Percentiles rank a stretch among this genome's conserved stretches.
Conservation (phyloP, 2,329 filamentous ascomycete genomes). For the Didymella glomerata region DNA sequence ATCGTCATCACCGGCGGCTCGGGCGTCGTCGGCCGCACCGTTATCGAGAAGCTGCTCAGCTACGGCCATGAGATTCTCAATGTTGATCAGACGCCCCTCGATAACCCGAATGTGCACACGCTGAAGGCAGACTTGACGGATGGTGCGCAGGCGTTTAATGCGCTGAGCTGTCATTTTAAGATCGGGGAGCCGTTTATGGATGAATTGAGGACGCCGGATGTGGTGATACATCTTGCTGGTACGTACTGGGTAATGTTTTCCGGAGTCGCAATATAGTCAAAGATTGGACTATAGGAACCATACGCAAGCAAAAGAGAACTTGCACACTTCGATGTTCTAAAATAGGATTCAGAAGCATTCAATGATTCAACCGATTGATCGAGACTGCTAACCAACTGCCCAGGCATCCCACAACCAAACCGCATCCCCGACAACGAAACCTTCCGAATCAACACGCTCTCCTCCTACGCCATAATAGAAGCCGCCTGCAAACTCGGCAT, state of each 20-base stretch:
- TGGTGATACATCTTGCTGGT: slow-evolving; percentile 67
- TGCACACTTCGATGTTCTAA: not conserved
- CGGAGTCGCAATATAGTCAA: not conserved
- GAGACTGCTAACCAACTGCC: not conserved
- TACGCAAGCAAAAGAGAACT: not conserved
- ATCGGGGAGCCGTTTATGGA: slow-evolving; percentile 54
- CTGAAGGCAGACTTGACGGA: slow-evolving; percentile 65
- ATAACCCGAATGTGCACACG: slow-evolving; percentile 59
- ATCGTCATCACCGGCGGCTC: slow-evolving; percentile 65
- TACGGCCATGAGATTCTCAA: slow-evolving; percentile 63
- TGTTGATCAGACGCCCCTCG: slow-evolving; percentile 58
- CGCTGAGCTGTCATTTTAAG: slow-evolving; percentile 63
- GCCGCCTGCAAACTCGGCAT: slow-evolving; percentile 68
- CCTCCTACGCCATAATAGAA: slow-evolving; percentile 67
- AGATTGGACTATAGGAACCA: not conserved
- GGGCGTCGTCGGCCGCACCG: slow-evolving; percentile 58
- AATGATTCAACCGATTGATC: not conserved
- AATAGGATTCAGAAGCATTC: not conserved
- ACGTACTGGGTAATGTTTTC: slow-evolving; percentile 27
- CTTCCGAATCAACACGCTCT: slow-evolving; percentile 55
- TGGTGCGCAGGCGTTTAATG: slow-evolving; percentile 64
- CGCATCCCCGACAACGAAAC: slow-evolving; percentile 67
- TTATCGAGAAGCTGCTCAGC: slow-evolving; percentile 60
- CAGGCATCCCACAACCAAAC: slow-evolving; percentile 62
- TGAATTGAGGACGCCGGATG: slow-evolving; percentile 58